These are phyloP conservation scores for Diaporthe sp. DNA, from an alignment of 2,329 filamentous ascomycete genomes.

Conservation along the genomic window DNA sequence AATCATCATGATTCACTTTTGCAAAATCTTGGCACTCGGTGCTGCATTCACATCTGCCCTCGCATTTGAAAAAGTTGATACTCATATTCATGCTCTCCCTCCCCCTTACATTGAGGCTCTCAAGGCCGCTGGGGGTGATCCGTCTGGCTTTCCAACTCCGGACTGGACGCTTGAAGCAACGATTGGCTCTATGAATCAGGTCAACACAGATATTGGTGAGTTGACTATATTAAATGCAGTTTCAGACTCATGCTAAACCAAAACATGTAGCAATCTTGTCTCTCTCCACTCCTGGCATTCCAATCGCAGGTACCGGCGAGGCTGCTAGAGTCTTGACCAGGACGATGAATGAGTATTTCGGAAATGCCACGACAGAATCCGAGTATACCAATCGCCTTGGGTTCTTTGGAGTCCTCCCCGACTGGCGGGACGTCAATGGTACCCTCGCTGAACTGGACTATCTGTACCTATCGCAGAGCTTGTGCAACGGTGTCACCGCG, in stretches of 20 bases:
- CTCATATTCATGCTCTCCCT: slow-evolving; percentile 36
- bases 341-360: slow-evolving; percentile 34
- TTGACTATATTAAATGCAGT: background rate
- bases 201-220: slow-evolving; percentile 31
- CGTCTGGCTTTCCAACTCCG: slow-evolving; percentile 34
- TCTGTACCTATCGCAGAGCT: slow-evolving; percentile 42
- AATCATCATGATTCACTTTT: background rate
- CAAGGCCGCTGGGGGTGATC: slow-evolving; percentile 34
- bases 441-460: slow-evolving; percentile 44
- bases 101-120: slow-evolving; percentile 34
- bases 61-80: slow-evolving; percentile 45
- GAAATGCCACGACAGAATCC: slow-evolving; percentile 2
- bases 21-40: background rate
- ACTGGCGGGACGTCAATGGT: slow-evolving; percentile 44
- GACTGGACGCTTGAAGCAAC: slow-evolving; percentile 36
- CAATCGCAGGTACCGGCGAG: slow-evolving; percentile 32
- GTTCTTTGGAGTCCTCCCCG: slow-evolving; percentile 45
- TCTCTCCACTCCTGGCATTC: slow-evolving; percentile 34
- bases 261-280: slow-evolving; percentile 47
- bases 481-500: slow-evolving; percentile 43
- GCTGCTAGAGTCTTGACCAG: slow-evolving; percentile 32
- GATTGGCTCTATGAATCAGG: slow-evolving; percentile 34
- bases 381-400: slow-evolving; percentile 39
- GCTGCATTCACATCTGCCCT: background rate
- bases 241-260: background rate